A percentile compares a stretch with the other conserved stretches of the same genome.
Evolutionary conservation across 495 filamentous ascomycete species (phyloP).

Genomic region (Hypoxylon rickii): DNA sequence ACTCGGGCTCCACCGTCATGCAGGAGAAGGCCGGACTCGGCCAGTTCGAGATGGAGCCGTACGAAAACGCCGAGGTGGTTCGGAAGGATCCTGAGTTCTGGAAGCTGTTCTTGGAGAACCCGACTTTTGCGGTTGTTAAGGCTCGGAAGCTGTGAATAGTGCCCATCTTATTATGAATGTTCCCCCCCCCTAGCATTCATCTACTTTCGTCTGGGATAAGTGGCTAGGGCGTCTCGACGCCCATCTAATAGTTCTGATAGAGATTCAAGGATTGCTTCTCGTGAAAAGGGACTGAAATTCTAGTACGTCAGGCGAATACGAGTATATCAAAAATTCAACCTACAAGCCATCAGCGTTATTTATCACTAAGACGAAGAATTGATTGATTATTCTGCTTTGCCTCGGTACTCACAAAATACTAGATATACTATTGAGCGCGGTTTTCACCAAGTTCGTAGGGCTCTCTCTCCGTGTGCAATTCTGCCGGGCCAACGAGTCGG

Average conservation of each 20-base stretch:
- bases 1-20: constrained; percentile 22
- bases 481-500: not conserved
- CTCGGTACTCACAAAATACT: not conserved
- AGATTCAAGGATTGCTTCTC: too few relatives aligned
- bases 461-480: not conserved
- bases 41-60: constrained; percentile 22
- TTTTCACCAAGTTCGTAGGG: not conserved
- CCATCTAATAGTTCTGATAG: too few relatives aligned
- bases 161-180: too few relatives aligned
- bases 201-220: too few relatives aligned
- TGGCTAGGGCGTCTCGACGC: too few relatives aligned
- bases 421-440: not conserved
- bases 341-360: too few relatives aligned
- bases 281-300: too few relatives aligned
- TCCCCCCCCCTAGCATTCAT: too few relatives aligned
- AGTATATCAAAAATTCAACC: too few relatives aligned
- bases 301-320: too few relatives aligned
- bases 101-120: constrained; percentile 32
- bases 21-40: constrained; percentile 31
- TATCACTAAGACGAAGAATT: too few relatives aligned
- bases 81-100: constrained; percentile 34
- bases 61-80: constrained; percentile 23
- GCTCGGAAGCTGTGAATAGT: constrained; percentile 6
- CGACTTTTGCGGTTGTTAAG: constrained; percentile 26
- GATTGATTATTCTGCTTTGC: not conserved